phyloP scores from a whole-genome alignment of 2,329 filamentous ascomycete species.

The Chaetoscypha palmicola region DNA sequence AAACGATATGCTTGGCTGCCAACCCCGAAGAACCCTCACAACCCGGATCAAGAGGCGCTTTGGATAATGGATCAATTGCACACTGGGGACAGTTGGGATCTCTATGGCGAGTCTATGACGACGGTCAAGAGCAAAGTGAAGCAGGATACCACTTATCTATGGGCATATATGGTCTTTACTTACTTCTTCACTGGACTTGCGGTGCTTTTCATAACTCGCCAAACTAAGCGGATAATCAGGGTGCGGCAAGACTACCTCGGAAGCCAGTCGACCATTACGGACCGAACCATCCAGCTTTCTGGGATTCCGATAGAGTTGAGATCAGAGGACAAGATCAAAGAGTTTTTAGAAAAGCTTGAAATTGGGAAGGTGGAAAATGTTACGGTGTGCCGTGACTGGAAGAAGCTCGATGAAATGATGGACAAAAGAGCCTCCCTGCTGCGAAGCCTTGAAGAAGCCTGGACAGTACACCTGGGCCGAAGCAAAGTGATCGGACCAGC shows the following conservation, averaged over 20 bases:
- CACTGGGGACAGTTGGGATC: slow-evolving; percentile 2
- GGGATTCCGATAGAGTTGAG: slow-evolving; percentile 76
- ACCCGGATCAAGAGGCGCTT: slow-evolving; percentile 28
- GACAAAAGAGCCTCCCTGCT: slow-evolving; percentile 58
- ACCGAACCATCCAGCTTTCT: slow-evolving; percentile 85
- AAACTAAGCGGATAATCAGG: slow-evolving; percentile 79
- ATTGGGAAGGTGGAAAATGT: slow-evolving; percentile 89
- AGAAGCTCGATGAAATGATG: slow-evolving; percentile 68
- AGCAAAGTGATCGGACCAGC: slow-evolving; percentile 40
- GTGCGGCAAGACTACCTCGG: slow-evolving; percentile 87
- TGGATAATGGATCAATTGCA: not conserved
- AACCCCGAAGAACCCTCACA: slow-evolving; percentile 12
- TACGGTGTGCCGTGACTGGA: slow-evolving; percentile 82
- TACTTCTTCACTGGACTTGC: slow-evolving; percentile 84
- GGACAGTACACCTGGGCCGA: slow-evolving; percentile 68
- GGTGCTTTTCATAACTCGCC: slow-evolving; percentile 72
- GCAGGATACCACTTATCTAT: slow-evolving; percentile 52
- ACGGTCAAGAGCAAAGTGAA: slow-evolving; percentile 8
- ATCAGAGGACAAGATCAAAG: slow-evolving; percentile 75
- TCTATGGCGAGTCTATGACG: slow-evolving; percentile 5
- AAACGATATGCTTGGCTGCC: slow-evolving; percentile 47
- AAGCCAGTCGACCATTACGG: slow-evolving; percentile 89
- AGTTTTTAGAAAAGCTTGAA: slow-evolving; percentile 77
- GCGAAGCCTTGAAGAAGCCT: slow-evolving; percentile 71
- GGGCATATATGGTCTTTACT: slow-evolving; percentile 91